A percentile compares a stretch with the other conserved stretches of the same genome.
Conservation (phyloP, 768 basidiomycete genomes). For the Sporobolomyces pararoseus region DNA sequence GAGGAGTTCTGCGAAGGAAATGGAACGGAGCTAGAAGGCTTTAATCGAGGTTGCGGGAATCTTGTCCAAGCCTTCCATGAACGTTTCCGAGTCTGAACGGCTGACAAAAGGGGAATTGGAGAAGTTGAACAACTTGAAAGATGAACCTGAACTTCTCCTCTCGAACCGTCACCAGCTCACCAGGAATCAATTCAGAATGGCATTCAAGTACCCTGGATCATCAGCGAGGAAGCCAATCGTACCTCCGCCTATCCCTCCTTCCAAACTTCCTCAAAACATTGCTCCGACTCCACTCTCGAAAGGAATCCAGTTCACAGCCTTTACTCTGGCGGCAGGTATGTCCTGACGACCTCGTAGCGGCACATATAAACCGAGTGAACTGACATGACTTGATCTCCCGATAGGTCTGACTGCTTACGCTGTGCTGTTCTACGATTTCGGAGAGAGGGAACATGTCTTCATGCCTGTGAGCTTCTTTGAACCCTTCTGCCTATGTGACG, state of each 20-base stretch:
- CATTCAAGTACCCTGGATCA: conserved; percentile 15
- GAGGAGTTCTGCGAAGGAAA: too few species aligned
- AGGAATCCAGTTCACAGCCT: conserved; percentile 28
- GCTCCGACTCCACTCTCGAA: conserved; percentile 26
- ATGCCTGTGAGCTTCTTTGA: conserved; percentile 32
- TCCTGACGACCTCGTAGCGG: not conserved
- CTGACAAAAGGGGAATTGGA: too few species aligned
- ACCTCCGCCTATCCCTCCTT: conserved; percentile 37
- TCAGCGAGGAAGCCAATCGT: conserved; percentile 21
- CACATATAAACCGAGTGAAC: too few species aligned
- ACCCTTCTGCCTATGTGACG: too few species aligned
- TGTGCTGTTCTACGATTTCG: conserved; percentile 38
- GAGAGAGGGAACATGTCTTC: conserved; percentile 39
- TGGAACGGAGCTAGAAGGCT: too few species aligned
- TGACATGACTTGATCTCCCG: not conserved
- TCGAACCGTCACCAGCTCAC: too few species aligned
- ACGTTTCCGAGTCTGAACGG: too few species aligned
- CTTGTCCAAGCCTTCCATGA: too few species aligned
- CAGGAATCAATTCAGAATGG: not conserved
- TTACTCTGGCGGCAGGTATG: conserved; percentile 35
- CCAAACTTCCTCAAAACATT: conserved; percentile 35
- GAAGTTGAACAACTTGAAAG: too few species aligned
- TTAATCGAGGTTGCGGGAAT: too few species aligned
- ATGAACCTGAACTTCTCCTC: too few species aligned
- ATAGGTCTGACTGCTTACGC: conserved; percentile 34